Conservation (phyloP, 805 yeast species). For the Saturnispora sanitii region DNA sequence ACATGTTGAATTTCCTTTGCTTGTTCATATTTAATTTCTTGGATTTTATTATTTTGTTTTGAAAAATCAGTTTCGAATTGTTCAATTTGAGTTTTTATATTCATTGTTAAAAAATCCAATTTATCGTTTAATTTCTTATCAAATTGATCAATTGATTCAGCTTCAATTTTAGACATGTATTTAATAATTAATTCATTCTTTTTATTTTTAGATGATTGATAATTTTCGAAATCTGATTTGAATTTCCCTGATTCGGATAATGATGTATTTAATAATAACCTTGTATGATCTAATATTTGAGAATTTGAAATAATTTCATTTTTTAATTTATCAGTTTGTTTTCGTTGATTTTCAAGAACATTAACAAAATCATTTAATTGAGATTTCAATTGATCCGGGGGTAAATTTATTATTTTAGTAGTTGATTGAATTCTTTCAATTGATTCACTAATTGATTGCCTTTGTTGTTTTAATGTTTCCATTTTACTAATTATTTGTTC, state of each 20-base stretch:
- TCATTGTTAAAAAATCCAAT: conserved; percentile 7
- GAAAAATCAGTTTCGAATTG: conserved; percentile 10
- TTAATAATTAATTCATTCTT: conserved; percentile 11
- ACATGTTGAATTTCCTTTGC: conserved; percentile 35
- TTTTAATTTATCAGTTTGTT: conserved; percentile 11
- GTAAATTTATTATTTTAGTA: conserved; percentile 36
- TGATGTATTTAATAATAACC: conserved; percentile 26
- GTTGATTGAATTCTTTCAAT: conserved; percentile 39
- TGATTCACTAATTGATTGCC: conserved; percentile 38
- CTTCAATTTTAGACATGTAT: conserved; percentile 6
- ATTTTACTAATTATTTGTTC: conserved; percentile 59
- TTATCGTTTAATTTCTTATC: conserved; percentile 12
- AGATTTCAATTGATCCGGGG: conserved; percentile 31
- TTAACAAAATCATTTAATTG: conserved; percentile 34
- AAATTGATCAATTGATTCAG: conserved; percentile 4
- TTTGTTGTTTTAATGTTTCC: conserved; percentile 45
- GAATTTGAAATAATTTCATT: conserved; percentile 15
- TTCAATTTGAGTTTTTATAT: conserved; percentile 2
- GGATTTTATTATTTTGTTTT: conserved; percentile 13
- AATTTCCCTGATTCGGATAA: conserved; percentile 49
- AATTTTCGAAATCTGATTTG: conserved; percentile 25
- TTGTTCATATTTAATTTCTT: conserved; percentile 24
- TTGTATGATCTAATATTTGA: conserved; percentile 18
- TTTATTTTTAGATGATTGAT: conserved; percentile 15
- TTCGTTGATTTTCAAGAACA: conserved; percentile 20